Conservation (phyloP, 371 early-diverging fungal genomes). For the Ordospora colligata region DNA sequence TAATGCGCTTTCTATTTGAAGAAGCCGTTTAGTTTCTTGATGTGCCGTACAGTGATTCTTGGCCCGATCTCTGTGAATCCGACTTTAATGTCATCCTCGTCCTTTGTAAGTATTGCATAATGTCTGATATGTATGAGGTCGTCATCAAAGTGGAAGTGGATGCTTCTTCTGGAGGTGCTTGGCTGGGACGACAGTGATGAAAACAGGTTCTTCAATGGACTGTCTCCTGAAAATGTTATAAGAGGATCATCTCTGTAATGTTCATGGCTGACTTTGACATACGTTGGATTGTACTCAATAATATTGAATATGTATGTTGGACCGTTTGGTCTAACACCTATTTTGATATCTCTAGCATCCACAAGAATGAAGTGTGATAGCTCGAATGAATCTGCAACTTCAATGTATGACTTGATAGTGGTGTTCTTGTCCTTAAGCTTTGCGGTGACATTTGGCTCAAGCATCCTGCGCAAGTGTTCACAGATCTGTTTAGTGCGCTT, state of each 20-base stretch:
- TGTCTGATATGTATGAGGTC: constrained; percentile 42
- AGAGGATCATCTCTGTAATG: constrained; percentile 23
- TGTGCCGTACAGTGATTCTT: constrained; percentile 30
- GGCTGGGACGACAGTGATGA: neutral
- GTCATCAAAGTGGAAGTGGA: constrained; percentile 31
- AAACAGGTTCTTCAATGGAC: constrained; percentile 14
- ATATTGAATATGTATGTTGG: constrained; percentile 40
- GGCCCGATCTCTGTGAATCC: constrained; percentile 47
- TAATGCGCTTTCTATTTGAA: neutral
- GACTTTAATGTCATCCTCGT: constrained; percentile 29
- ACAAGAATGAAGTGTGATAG: constrained; percentile 35
- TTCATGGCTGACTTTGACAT: neutral
- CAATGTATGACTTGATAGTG: neutral
- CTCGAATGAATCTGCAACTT: constrained; percentile 17
- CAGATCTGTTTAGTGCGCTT: constrained; percentile 28
- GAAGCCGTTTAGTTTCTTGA: constrained; percentile 26
- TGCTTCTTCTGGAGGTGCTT: constrained; percentile 8
- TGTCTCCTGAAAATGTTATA: constrained; percentile 34
- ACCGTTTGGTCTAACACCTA: constrained; percentile 13
- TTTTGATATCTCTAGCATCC: constrained; percentile 29
- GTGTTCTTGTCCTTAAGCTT: constrained; percentile 21
- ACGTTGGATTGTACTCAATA: constrained; percentile 32
- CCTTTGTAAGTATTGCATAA: constrained; percentile 20
- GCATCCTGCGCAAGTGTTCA: constrained; percentile 29
- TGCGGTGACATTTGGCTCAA: constrained; percentile 24